phyloP scores from a whole-genome alignment of 129 eudicot species.

The Helichrysum umbraculigerum region DNA sequence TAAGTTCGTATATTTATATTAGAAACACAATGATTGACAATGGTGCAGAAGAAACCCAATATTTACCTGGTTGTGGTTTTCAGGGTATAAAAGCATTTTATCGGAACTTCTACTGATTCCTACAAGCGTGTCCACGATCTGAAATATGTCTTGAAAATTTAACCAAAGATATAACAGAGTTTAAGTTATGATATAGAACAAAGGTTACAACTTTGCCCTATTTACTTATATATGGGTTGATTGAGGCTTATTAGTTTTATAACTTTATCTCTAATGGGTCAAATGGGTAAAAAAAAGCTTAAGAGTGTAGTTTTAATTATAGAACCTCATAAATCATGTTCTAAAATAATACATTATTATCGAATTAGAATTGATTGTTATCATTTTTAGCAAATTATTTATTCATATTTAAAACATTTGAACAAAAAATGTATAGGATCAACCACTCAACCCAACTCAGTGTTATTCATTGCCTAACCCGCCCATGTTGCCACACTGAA shows the following conservation, averaged over 20 bases:
- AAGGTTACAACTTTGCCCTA: neutral
- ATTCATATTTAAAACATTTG: neutral
- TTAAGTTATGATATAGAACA: neutral
- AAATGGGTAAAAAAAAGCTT: neutral
- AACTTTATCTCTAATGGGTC: neutral
- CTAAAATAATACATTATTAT: too few relatives aligned
- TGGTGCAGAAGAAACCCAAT: neutral
- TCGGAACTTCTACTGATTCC: conserved; percentile 53
- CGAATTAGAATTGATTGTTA: too few relatives aligned
- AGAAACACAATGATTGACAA: neutral
- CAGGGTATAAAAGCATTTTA: conserved; percentile 91
- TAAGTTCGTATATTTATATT: conserved; percentile 8
- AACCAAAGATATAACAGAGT: neutral
- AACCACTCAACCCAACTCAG: neutral
- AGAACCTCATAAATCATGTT: neutral
- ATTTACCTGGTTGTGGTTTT: conserved; percentile 95
- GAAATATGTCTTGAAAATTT: neutral
- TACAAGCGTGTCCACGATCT: conserved; percentile 73
- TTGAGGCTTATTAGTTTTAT: neutral
- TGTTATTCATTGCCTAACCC: neutral
- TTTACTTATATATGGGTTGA: neutral
- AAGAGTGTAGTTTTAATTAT: neutral
- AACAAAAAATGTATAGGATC: neutral
- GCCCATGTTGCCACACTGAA: neutral
- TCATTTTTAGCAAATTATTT: neutral